Evolutionary conservation across 176 grass and related monocot species (phyloP), one percentile per base, ranked within the genome.

Genomic region (Dactylis glomerata): DNA sequence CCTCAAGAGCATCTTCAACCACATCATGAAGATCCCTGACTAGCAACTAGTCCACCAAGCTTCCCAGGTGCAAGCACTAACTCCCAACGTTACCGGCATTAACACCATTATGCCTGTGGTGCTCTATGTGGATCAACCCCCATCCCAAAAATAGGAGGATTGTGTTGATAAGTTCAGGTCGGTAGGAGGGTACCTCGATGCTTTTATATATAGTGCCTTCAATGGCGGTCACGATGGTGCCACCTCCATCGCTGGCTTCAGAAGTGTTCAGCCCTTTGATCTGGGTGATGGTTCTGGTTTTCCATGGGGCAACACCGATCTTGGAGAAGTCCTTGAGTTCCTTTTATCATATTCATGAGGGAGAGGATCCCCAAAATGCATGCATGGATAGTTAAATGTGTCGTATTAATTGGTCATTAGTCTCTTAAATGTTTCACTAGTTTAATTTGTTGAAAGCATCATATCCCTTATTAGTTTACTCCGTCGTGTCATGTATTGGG

Each of bases 41-140:
- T 51, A 68, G 6, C 22, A 22, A 33, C 4, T 9, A 7, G 13
- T 34, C 2, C 22, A 52, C 50, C 50, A 20, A 19, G 5, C 50
- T 52, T 52, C 50, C 19, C 3, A 3, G 16, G 8, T 47, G 22
- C 47, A 14, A 5, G 16, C 3, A 0, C 3, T 10, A 8, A 9
- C 31, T 33, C 31, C 14, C 13, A 2, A 26, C 13, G n/a, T 6
- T 30, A 3, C 1, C 13, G 1, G 10, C 14, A 38, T 66, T 57
- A 2, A 37, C 23, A n/a, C 17, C 50, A 52, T 9, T 3, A 0
- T 2, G 3, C n/a, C 36, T 1, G 3, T 6, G 0, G 3, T 0
- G 22, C 22, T 62, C 12, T 40, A 74, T 23, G 6, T 11, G 6
- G 50, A 31, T 10, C 8, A 57, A 6, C 22, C 19, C 8, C 8